phyloP scores from a whole-genome alignment of 306 rosid species.

The Urtica urens region DNA sequence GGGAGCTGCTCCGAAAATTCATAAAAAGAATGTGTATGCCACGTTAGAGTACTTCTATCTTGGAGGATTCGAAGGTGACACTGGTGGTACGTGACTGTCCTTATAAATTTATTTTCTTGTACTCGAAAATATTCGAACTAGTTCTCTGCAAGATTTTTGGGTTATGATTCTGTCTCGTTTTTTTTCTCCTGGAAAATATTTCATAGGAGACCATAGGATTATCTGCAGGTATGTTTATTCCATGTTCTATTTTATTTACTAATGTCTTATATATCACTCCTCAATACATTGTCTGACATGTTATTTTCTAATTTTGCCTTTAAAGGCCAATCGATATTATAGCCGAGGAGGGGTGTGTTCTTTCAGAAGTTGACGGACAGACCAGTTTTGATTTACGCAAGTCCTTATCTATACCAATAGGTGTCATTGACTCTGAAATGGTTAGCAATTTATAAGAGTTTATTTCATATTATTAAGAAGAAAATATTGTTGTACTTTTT shows the following conservation, averaged over 20 bases:
- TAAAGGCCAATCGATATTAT: slow-evolving; percentile 36
- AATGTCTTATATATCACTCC: neutral
- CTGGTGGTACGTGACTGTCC: slow-evolving; percentile 41
- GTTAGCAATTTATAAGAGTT: slow-evolving; percentile 17
- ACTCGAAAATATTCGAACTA: neutral
- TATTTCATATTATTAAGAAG: neutral
- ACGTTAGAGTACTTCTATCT: slow-evolving; percentile 51
- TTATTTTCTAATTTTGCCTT: neutral
- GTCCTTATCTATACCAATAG: slow-evolving; percentile 41
- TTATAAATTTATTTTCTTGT: neutral
- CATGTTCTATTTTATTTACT: neutral
- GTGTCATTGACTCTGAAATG: slow-evolving; percentile 42
- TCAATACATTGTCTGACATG: neutral
- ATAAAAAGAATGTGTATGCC: slow-evolving; percentile 35
- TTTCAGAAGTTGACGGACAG: slow-evolving; percentile 17
- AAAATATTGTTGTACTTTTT: too few species aligned
- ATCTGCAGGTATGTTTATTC: slow-evolving; percentile 39
- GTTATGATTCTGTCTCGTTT: neutral
- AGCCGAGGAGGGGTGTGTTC: slow-evolving; percentile 28
- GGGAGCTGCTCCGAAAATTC: slow-evolving; percentile 46
- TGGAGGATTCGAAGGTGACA: slow-evolving; percentile 46
- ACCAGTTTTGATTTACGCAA: slow-evolving; percentile 27
- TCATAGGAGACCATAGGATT: slow-evolving; percentile 42
- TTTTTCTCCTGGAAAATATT: neutral
- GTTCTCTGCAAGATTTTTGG: slow-evolving; percentile 3